These are phyloP conservation scores for Tetrahymena thermophila DNA, from an alignment of 73 alveolate genomes.

Conservation along the genomic window DNA sequence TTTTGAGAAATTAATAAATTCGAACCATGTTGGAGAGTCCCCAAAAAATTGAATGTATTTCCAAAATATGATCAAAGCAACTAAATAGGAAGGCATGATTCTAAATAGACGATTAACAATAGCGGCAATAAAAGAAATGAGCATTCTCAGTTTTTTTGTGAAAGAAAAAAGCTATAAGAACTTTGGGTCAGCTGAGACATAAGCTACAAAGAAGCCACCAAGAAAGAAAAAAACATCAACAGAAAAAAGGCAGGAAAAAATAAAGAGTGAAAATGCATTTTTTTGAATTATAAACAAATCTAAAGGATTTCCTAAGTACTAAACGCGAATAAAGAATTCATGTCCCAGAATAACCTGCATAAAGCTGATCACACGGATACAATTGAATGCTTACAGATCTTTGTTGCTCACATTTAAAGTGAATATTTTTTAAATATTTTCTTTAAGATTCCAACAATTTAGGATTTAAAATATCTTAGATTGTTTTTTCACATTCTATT, in stretches of 20 bases:
- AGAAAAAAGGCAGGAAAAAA: constrained; percentile 3
- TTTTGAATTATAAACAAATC: neutral
- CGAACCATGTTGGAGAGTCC: constrained; percentile 10
- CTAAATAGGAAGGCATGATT: constrained; percentile 8
- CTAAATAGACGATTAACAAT: constrained; percentile 5
- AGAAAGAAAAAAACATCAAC: constrained; percentile 44
- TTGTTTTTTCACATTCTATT: neutral
- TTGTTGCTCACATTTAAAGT: neutral
- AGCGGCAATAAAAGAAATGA: neutral
- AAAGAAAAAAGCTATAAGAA: neutral
- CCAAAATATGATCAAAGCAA: neutral
- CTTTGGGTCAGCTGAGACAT: constrained; percentile 7
- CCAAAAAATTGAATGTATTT: neutral
- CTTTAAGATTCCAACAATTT: neutral
- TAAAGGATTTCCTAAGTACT: neutral
- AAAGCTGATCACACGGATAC: constrained; percentile 11
- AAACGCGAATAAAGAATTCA: neutral
- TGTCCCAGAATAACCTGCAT: constrained; percentile 12
- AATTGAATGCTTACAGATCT: constrained; percentile 1
- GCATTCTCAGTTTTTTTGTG: neutral
- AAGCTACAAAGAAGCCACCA: constrained; percentile 43
- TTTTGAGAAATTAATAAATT: neutral
- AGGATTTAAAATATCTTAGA: neutral
- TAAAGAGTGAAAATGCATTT: neutral
- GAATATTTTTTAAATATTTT: constrained; percentile 3